Percentiles rank a stretch among this genome's conserved stretches.
These are phyloP conservation scores for Dentiscutata heterogama DNA, from an alignment of 371 early-diverging fungal genomes.

Conservation along the genomic window DNA sequence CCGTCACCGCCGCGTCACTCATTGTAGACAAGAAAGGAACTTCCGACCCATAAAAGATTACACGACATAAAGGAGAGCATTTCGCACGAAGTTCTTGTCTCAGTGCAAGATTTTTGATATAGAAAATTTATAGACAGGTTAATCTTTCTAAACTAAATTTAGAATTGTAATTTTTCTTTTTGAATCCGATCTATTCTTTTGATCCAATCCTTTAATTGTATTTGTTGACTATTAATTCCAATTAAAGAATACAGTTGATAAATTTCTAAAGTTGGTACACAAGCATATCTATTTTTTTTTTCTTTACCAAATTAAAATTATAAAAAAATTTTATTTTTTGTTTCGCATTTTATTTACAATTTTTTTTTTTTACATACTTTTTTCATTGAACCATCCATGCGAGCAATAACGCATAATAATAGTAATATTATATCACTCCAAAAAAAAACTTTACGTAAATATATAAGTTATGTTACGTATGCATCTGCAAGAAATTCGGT, in stretches of 20 bases:
- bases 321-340: too few species aligned
- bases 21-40: conserved; percentile 12
- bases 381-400: background rate
- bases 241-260: conserved; percentile 33
- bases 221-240: conserved; percentile 21
- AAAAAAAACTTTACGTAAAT: too few species aligned
- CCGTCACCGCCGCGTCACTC: background rate
- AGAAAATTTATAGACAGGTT: background rate
- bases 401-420: background rate
- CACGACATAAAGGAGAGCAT: background rate
- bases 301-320: background rate
- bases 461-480: too few species aligned
- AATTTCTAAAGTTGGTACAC: conserved; percentile 17
- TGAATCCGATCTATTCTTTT: background rate
- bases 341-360: too few species aligned
- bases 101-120: background rate
- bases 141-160: background rate
- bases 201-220: background rate
- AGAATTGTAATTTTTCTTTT: background rate
- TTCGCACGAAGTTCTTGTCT: background rate
- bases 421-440: too few species aligned
- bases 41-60: background rate
- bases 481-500: too few species aligned
- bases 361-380: too few species aligned
- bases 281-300: conserved; percentile 7